These are phyloP conservation scores for Hemileccinum rubropunctum DNA, from an alignment of 768 basidiomycete genomes.

Conservation along the genomic window DNA sequence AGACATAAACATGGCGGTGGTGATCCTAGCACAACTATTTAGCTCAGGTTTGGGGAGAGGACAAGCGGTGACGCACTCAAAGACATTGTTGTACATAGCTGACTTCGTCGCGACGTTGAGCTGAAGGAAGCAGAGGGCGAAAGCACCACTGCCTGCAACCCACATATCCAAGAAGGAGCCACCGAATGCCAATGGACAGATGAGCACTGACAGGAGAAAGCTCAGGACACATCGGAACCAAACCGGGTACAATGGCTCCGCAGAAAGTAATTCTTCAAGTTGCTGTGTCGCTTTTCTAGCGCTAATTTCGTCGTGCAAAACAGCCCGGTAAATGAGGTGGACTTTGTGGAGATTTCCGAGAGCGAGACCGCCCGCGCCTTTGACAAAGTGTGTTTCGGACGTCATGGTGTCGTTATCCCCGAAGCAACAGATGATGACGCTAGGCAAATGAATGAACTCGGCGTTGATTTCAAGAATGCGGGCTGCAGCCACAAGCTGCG, in stretches of 20 bases:
- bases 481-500: conserved; percentile 85
- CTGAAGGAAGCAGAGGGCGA: conserved; percentile 67
- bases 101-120: conserved; percentile 73
- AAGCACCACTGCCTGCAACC: conserved; percentile 69
- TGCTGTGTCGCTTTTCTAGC: conserved; percentile 70
- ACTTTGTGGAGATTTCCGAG: conserved; percentile 84
- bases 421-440: conserved; percentile 83
- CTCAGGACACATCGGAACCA: conserved; percentile 64
- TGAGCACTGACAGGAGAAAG: conserved; percentile 69
- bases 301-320: conserved; percentile 90
- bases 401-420: conserved; percentile 88
- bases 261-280: conserved; percentile 59
- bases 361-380: conserved; percentile 70
- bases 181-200: conserved; percentile 83
- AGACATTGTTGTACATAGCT: conserved; percentile 84
- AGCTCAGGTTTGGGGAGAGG: conserved; percentile 1
- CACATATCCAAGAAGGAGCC: conserved; percentile 85
- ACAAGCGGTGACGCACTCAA: conserved; percentile 55
- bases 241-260: conserved; percentile 62
- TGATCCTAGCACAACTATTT: conserved; percentile 53
- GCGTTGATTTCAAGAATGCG: conserved; percentile 88
- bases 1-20: conserved; percentile 77
- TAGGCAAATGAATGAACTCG: conserved; percentile 85
- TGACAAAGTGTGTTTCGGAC: conserved; percentile 87
- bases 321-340: conserved; percentile 79